A percentile compares a stretch with the other conserved stretches of the same genome.
Evolutionary conservation across 257 asterid species (phyloP).

Genomic region (Nicotiana benthamiana): DNA sequence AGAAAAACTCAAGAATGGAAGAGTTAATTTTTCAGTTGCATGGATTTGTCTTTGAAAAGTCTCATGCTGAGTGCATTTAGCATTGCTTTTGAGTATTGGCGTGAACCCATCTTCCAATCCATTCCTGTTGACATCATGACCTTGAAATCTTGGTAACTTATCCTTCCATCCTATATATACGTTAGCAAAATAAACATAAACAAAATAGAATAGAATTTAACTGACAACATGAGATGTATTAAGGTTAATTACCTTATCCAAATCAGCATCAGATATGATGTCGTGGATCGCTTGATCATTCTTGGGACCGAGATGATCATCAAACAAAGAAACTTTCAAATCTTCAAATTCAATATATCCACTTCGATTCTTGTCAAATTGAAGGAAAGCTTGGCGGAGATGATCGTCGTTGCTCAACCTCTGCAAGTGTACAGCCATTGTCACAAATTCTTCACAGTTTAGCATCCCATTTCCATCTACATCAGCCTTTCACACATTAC

Average conservation of each 20-base stretch:
- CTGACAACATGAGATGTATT: neutral
- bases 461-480: slow-evolving; percentile 63
- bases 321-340: slow-evolving; percentile 45
- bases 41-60: slow-evolving; percentile 44
- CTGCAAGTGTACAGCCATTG: slow-evolving; percentile 65
- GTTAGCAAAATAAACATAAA: neutral
- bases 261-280: slow-evolving; percentile 69
- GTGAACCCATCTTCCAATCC: slow-evolving; percentile 90
- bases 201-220: neutral
- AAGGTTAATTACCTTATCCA: slow-evolving; percentile 53
- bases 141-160: slow-evolving; percentile 66
- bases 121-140: slow-evolving; percentile 84
- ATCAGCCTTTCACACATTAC: slow-evolving; percentile 43
- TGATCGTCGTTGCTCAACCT: slow-evolving; percentile 56
- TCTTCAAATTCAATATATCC: slow-evolving; percentile 85
- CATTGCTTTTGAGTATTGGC: slow-evolving; percentile 75
- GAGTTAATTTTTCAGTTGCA: slow-evolving; percentile 33
- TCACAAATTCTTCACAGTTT: slow-evolving; percentile 59
- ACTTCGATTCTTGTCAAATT: slow-evolving; percentile 55
- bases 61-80: slow-evolving; percentile 66
- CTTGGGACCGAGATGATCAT: slow-evolving; percentile 39
- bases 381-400: slow-evolving; percentile 44
- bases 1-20: slow-evolving; percentile 15
- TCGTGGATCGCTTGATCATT: slow-evolving; percentile 58
- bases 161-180: slow-evolving; percentile 58